Percentiles rank a stretch among this genome's conserved stretches.
Conservation (phyloP, 371 early-diverging fungal genomes). For the Rhizomucor miehei region DNA sequence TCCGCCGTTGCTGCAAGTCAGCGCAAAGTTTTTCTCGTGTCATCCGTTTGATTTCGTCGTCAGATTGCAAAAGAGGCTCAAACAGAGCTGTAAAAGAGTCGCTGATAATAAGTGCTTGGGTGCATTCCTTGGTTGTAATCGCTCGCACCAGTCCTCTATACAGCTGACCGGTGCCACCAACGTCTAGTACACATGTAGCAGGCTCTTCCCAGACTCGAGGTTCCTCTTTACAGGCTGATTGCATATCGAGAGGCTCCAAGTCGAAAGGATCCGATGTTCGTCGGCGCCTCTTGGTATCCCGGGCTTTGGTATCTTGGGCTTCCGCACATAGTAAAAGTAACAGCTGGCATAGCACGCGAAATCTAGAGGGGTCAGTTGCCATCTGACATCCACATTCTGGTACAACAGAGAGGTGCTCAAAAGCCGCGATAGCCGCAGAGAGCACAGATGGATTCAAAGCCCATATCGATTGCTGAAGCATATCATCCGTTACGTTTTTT, state of each 20-base stretch:
- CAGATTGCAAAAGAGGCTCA: constrained; percentile 3
- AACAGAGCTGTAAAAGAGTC: constrained; percentile 21
- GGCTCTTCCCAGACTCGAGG: background rate
- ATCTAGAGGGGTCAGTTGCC: background rate
- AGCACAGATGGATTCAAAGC: too few species aligned
- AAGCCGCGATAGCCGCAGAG: background rate
- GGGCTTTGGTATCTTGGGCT: background rate
- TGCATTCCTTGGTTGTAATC: constrained; percentile 14
- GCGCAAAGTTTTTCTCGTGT: background rate
- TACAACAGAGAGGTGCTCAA: constrained; percentile 5
- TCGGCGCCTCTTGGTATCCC: background rate
- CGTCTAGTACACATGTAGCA: background rate
- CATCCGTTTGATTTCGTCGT: background rate
- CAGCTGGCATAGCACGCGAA: background rate
- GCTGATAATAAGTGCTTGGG: constrained; percentile 9
- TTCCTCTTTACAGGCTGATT: background rate
- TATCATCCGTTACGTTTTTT: too few species aligned
- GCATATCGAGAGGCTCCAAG: background rate
- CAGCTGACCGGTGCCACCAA: too few species aligned
- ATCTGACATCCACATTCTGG: constrained; percentile 2
- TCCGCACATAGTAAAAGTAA: background rate
- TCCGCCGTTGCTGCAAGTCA: background rate
- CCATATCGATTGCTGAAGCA: too few species aligned
- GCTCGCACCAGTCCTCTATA: too few species aligned
- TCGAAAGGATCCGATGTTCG: background rate